Conservation (phyloP, 257 asterid genomes). For the Solanum appendiculatum region DNA sequence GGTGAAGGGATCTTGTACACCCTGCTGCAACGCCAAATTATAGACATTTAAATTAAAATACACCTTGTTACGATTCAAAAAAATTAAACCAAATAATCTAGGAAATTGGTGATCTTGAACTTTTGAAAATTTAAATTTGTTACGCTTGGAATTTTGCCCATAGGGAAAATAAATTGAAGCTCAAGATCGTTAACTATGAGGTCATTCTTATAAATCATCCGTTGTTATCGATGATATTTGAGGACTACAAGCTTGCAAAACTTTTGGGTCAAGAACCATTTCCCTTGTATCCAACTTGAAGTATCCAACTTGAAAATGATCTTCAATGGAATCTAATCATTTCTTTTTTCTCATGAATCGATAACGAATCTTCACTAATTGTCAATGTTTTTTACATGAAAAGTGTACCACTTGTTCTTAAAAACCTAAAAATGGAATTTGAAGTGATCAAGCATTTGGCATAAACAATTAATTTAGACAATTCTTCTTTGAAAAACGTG, state of each 20-base stretch:
- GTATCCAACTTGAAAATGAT: neutral
- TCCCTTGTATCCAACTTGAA: neutral
- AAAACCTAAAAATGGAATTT: neutral
- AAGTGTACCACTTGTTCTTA: neutral
- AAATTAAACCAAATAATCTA: no score
- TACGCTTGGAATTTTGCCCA: neutral
- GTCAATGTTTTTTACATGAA: neutral
- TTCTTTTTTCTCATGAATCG: neutral
- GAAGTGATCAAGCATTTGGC: neutral
- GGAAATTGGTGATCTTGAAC: no score
- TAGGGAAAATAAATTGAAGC: neutral
- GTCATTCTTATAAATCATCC: neutral
- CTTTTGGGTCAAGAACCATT: neutral
- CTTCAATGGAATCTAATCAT: neutral
- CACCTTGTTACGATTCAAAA: neutral
- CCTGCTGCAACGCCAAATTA: accelerated
- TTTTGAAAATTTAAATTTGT: neutral
- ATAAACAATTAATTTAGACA: neutral
- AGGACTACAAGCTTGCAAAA: neutral
- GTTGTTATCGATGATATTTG: neutral
- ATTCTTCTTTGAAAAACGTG: neutral
- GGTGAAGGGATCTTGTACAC: neutral
- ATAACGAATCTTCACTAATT: neutral
- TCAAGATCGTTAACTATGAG: neutral
- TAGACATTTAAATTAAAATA: neutral